phyloP scores from a whole-genome alignment of 805 yeast genomes.

The Ogataea henricii region DNA sequence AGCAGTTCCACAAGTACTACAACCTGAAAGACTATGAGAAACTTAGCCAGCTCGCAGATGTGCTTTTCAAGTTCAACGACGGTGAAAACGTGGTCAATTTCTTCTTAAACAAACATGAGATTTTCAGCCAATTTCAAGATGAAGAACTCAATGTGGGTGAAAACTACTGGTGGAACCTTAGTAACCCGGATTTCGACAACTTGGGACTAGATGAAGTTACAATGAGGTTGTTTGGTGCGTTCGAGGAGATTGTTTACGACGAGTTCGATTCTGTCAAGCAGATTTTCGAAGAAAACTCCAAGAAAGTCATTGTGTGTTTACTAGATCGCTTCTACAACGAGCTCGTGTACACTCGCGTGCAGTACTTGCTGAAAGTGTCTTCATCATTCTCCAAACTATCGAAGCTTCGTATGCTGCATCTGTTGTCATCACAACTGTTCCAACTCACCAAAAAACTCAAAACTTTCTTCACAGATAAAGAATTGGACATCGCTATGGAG shows the following conservation, averaged over 20 bases:
- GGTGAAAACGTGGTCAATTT: slow-evolving; percentile 81
- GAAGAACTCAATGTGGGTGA: slow-evolving; percentile 29
- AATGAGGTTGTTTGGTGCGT: slow-evolving; percentile 53
- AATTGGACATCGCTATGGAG: slow-evolving; percentile 46
- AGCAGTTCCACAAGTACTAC: slow-evolving; percentile 73
- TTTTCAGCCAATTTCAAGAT: slow-evolving; percentile 53
- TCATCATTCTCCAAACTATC: slow-evolving; percentile 65
- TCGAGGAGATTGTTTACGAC: slow-evolving; percentile 59
- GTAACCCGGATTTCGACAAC: slow-evolving; percentile 57
- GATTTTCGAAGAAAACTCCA: slow-evolving; percentile 64
- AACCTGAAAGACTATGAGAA: slow-evolving; percentile 64
- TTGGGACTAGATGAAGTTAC: slow-evolving; percentile 54
- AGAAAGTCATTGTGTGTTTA: slow-evolving; percentile 64
- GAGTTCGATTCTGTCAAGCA: slow-evolving; percentile 74
- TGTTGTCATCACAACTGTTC: slow-evolving; percentile 59
- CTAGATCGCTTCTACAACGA: slow-evolving; percentile 78
- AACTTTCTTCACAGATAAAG: slow-evolving; percentile 52
- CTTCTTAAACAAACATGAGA: slow-evolving; percentile 77
- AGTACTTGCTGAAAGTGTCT: slow-evolving; percentile 61
- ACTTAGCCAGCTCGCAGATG: slow-evolving; percentile 75
- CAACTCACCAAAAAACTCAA: slow-evolving; percentile 66
- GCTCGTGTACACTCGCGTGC: slow-evolving; percentile 58
- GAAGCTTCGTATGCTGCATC: slow-evolving; percentile 72
- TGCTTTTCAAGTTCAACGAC: slow-evolving; percentile 78
- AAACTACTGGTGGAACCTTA: slow-evolving; percentile 56